Conservation (phyloP, 345 rosid genomes). For the Gossypium bickii region DNA sequence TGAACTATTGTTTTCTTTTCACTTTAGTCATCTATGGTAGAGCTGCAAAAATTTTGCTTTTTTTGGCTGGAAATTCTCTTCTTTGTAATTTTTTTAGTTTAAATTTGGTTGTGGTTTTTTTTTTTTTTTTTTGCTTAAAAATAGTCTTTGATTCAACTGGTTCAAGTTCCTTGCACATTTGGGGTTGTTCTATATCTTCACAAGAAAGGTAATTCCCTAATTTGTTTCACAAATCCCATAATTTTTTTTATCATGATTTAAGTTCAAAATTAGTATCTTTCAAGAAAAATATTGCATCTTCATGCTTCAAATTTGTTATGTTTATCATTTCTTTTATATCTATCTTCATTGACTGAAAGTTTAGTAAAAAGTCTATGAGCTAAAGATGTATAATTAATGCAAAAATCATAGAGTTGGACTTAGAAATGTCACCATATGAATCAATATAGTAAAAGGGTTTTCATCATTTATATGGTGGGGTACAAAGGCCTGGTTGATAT, state of each 20-base stretch:
- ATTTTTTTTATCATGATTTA: neutral
- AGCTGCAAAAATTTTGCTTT: slow-evolving; percentile 19
- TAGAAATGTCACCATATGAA: too few relatives aligned
- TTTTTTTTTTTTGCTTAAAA: too few relatives aligned
- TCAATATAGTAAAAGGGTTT: neutral
- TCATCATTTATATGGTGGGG: neutral
- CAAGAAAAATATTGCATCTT: neutral
- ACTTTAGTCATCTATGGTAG: slow-evolving; percentile 22
- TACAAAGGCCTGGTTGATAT: neutral
- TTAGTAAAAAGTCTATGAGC: too few relatives aligned
- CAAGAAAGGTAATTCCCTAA: neutral
- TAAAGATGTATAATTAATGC: too few relatives aligned
- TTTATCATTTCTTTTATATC: too few relatives aligned
- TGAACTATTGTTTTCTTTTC: slow-evolving; percentile 22
- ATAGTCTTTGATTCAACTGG: neutral
- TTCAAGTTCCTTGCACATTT: slow-evolving; percentile 6
- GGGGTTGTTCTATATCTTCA: neutral
- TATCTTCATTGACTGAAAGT: too few relatives aligned
- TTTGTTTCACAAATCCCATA: neutral
- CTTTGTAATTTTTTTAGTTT: too few relatives aligned
- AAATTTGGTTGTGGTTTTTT: too few relatives aligned
- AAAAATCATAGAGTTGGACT: too few relatives aligned
- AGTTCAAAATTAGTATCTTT: neutral
- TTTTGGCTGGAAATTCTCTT: neutral
- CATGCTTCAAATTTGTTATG: neutral